Base-by-base conservation (phyloP, 2,329 filamentous ascomycete species). In the Geosmithia flava region DNA sequence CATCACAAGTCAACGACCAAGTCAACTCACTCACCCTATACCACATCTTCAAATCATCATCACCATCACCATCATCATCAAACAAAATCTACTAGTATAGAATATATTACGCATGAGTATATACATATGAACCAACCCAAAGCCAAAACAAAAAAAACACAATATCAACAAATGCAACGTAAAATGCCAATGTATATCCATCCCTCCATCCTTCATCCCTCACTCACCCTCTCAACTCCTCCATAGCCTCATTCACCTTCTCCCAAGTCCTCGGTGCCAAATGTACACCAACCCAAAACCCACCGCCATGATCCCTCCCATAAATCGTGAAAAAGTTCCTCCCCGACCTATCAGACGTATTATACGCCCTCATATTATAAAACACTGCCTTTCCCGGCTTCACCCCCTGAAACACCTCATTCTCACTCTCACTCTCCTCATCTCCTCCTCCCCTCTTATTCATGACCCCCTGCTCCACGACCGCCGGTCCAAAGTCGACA, bases 401-500 rank as follows among this genome's bases (percentile, higher is more conserved):
- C 33, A 13, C 33, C 33, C 33, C 33, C 10, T 37, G 33, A n/a
- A n/a, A n/a, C n/a, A n/a, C n/a, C n/a, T n/a, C n/a, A n/a, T n/a
- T n/a, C n/a, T n/a, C n/a, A n/a, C 11, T 37, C 11, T 3, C 6
- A 37, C 33, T 37, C 11, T 37, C 33, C 11, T 7, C 1, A 51
- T 39, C 45, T 56, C 54, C 13, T 23, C 53, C n/a, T 2, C 58
- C 59, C 1, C 42, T 42, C 7, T 48, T 45, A 19, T 56, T 56
- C 1, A 11, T 51, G n/a, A n/a, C n/a, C 1, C 51, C 52, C 2
- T 42, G 40, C 10, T 30, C 48, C 15, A 61, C 23, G 10, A 60
- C 54, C 1, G 61, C 63, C 2, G 56, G 49, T 3, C 58, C 57
- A 45, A 72, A 71, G 53, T 71, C 66, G 7, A 58, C 54, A 1